phyloP scores from a whole-genome alignment of 257 asterid genomes.

The Mitragyna speciosa region DNA sequence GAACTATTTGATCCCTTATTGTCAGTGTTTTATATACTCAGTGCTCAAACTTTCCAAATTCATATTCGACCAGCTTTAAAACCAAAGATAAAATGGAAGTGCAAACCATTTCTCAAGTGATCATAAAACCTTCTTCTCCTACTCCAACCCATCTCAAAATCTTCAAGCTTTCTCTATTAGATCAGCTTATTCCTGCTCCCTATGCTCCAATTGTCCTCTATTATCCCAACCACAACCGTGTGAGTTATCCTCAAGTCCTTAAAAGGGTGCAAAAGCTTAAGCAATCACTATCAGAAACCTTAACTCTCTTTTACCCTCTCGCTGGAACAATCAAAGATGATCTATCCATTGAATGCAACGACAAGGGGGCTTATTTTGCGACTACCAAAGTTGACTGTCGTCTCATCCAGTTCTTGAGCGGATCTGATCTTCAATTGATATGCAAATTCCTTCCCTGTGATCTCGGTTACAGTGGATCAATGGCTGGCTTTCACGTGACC shows the following conservation, averaged over 20 bases:
- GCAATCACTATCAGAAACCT: conserved; percentile 49
- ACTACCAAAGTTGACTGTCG: conserved; percentile 34
- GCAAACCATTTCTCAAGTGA: conserved; percentile 44
- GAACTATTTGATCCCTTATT: conserved; percentile 3
- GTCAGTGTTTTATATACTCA: background rate
- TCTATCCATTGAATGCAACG: conserved; percentile 58
- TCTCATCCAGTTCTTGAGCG: conserved; percentile 40
- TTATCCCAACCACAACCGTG: conserved; percentile 37
- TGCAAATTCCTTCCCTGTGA: conserved; percentile 52
- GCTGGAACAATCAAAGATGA: conserved; percentile 64
- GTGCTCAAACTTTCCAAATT: conserved; percentile 1
- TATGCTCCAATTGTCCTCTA: conserved; percentile 67
- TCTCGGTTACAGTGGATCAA: conserved; percentile 24
- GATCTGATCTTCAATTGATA: conserved; percentile 45
- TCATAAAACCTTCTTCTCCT: conserved; percentile 58
- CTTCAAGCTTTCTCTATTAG: conserved; percentile 52
- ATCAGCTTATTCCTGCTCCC: conserved; percentile 73
- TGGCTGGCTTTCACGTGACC: conserved; percentile 38
- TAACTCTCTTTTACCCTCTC: conserved; percentile 57
- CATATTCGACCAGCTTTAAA: background rate
- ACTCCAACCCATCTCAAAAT: conserved; percentile 61
- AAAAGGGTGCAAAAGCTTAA: conserved; percentile 42
- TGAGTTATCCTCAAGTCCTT: conserved; percentile 16
- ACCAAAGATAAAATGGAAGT: conserved; percentile 33
- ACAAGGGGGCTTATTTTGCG: conserved; percentile 55